Percentiles rank a stretch among this genome's conserved stretches.
Conservation (phyloP, 169 alveolate species). For the Eimeria falciformis region DNA sequence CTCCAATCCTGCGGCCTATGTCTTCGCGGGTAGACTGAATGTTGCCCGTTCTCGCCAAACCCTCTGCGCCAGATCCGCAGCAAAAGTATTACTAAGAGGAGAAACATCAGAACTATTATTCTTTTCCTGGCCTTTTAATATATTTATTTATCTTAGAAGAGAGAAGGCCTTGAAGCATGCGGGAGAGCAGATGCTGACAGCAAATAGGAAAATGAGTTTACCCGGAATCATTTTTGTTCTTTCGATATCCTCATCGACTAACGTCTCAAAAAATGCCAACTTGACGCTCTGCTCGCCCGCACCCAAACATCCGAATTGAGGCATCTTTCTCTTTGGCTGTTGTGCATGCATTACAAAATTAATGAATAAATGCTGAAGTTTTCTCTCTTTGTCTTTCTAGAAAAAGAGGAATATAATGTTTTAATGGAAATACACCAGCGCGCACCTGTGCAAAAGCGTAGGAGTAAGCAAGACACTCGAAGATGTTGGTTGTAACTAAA, state of each 20-base stretch:
- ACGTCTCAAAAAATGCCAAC: constrained; percentile 86
- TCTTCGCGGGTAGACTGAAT: constrained; percentile 87
- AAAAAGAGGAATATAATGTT: neutral
- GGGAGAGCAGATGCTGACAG: no score
- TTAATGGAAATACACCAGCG: neutral
- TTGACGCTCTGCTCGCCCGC: constrained; percentile 83
- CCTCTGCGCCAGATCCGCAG: constrained; percentile 78
- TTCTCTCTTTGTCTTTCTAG: neutral
- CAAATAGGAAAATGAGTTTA: neutral
- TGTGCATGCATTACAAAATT: no score
- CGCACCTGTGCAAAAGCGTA: constrained; percentile 89
- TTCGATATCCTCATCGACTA: constrained; percentile 89
- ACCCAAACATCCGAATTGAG: neutral
- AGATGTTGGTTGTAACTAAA: constrained; percentile 82
- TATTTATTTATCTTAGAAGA: neutral
- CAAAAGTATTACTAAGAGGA: neutral
- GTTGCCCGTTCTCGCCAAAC: constrained; percentile 88
- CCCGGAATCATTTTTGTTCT: constrained; percentile 89
- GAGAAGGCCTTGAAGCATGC: neutral
- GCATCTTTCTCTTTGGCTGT: no score
- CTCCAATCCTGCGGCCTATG: constrained; percentile 88
- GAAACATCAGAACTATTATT: neutral
- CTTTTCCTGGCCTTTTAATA: neutral
- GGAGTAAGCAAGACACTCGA: constrained; percentile 86
- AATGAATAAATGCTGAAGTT: no score